These are phyloP conservation scores for Periconia digitata DNA, from an alignment of 2,329 filamentous ascomycete species.

Conservation along the genomic window DNA sequence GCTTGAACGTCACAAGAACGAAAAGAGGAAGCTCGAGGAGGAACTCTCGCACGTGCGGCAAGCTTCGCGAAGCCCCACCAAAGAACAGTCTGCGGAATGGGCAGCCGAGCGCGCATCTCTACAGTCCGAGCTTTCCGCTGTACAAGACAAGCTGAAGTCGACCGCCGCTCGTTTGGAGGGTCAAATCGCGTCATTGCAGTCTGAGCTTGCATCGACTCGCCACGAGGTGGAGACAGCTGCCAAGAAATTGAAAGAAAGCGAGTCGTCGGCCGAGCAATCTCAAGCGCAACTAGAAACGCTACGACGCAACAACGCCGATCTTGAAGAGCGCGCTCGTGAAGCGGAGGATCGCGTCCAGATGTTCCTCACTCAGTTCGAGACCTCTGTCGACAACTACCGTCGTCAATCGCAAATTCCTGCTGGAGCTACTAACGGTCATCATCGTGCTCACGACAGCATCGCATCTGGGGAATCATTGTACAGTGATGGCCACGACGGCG, in stretches of 20 bases:
- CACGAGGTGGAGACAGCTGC: constrained; percentile 70
- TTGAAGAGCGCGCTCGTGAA: constrained; percentile 83
- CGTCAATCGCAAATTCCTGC: constrained; percentile 62
- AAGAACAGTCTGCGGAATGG: constrained; percentile 63
- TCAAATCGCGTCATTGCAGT: constrained; percentile 68
- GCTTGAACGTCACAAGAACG: constrained; percentile 84
- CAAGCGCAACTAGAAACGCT: constrained; percentile 76
- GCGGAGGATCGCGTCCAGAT: constrained; percentile 92
- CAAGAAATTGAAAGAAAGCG: constrained; percentile 54
- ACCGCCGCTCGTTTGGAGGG: constrained; percentile 70
- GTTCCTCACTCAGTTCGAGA: constrained; percentile 90
- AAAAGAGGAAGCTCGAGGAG: constrained; percentile 78
- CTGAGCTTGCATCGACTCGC: constrained; percentile 67
- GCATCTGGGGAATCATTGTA: constrained; percentile 60
- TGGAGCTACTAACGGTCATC: constrained; percentile 36
- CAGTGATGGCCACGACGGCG: constrained; percentile 44
- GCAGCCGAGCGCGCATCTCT: constrained; percentile 71
- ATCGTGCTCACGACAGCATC: constrained; percentile 59
- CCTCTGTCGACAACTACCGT: constrained; percentile 91
- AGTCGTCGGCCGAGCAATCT: constrained; percentile 55
- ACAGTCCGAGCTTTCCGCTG: constrained; percentile 65
- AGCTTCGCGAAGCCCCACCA: constrained; percentile 39
- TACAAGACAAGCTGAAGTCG: constrained; percentile 69
- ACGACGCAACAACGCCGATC: constrained; percentile 75
- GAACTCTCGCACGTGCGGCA: constrained; percentile 67